Percentiles rank a stretch among this genome's conserved stretches.
phyloP scores from a whole-genome alignment of 2,329 filamentous ascomycete species.

The Aspergillus transmontanensis region DNA sequence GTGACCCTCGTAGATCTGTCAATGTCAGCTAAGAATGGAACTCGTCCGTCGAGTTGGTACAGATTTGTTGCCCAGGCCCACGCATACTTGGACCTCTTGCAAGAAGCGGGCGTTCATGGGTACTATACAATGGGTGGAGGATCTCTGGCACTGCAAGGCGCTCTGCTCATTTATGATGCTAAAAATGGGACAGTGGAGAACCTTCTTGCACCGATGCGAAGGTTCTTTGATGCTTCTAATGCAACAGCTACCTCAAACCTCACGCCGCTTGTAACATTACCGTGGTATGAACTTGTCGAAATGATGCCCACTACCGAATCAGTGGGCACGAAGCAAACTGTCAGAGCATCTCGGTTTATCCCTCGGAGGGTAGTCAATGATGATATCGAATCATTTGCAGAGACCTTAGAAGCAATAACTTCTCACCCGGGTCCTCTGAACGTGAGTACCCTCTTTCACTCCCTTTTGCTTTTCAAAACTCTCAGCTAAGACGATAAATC shows the following conservation, averaged over 20 bases:
- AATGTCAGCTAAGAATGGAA: slow-evolving; percentile 7
- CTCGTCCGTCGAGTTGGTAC: slow-evolving; percentile 2
- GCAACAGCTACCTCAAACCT: background rate
- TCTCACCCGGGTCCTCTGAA: background rate
- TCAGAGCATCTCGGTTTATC: slow-evolving; percentile 5
- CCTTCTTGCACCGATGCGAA: background rate
- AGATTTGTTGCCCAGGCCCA: slow-evolving; percentile 1
- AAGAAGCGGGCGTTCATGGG: slow-evolving; percentile 6
- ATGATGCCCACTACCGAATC: background rate
- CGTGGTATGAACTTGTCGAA: slow-evolving; percentile 12
- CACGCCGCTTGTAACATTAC: background rate
- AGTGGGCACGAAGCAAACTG: background rate
- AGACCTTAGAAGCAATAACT: slow-evolving; percentile 3
- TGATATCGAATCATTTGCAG: background rate
- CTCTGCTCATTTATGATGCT: slow-evolving; percentile 6
- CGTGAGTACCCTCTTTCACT: too few relatives aligned
- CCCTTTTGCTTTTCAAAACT: too few relatives aligned
- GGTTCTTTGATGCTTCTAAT: background rate
- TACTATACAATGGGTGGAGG: slow-evolving; percentile 8
- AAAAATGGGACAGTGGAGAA: background rate
- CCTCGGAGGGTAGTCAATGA: background rate
- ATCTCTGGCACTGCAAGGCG: background rate
- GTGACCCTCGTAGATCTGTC: background rate
- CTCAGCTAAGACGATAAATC: background rate
- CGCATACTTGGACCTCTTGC: background rate